Evolutionary conservation across 2,329 filamentous ascomycete species (phyloP).

Genomic region (Hypoxylon rubiginosum): DNA sequence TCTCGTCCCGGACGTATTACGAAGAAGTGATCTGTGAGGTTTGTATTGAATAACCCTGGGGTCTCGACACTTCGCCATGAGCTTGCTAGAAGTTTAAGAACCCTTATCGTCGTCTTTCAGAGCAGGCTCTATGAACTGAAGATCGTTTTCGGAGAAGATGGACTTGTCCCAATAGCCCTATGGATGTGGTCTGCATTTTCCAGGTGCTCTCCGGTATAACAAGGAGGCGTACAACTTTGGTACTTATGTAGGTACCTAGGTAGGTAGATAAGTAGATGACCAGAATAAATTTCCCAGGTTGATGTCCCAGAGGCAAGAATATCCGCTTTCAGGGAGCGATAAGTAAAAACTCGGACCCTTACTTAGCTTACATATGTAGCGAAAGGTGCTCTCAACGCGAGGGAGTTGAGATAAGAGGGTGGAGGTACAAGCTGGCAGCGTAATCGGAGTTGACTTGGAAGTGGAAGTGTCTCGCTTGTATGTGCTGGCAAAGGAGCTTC

Average conservation of each 20-base stretch:
- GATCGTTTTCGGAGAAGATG: not conserved
- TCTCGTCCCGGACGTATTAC: not conserved
- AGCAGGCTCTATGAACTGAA: not conserved
- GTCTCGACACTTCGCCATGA: not conserved
- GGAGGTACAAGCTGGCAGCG: not conserved
- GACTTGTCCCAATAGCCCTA: not conserved
- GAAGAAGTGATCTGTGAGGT: not conserved
- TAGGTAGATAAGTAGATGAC: not conserved
- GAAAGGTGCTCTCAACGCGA: not conserved
- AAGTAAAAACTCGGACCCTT: not conserved
- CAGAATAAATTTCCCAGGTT: not conserved
- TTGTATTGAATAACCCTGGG: not conserved
- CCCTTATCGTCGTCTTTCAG: no score
- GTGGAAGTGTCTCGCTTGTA: not conserved
- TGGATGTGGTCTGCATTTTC: not conserved
- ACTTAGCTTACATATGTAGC: not conserved
- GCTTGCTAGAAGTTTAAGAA: not conserved
- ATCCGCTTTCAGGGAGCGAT: not conserved
- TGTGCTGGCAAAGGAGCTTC: not conserved
- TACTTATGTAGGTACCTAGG: not conserved
- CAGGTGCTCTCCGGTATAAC: no score
- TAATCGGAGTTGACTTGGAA: not conserved
- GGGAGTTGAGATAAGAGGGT: slow-evolving; percentile 1
- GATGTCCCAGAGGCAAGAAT: not conserved
- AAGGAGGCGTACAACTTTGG: not conserved